Percentiles rank a stretch among this genome's conserved stretches.
These are phyloP conservation scores for Phytopythium kandeliae DNA, from an alignment of 352 stramenopile genomes.

Conservation along the genomic window DNA sequence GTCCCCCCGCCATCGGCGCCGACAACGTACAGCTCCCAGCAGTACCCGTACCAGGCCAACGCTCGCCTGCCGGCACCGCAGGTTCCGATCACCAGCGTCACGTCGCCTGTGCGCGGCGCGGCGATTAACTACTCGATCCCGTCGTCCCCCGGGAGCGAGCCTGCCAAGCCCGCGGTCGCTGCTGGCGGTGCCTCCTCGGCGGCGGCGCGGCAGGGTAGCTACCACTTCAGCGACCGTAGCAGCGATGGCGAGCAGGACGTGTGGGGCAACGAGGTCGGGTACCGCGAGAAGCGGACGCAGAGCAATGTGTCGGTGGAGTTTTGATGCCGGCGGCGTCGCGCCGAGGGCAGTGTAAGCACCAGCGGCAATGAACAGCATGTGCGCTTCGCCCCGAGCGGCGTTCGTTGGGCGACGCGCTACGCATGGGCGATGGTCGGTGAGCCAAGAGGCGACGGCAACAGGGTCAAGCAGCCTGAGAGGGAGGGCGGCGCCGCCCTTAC, in stretches of 20 bases:
- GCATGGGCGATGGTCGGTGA: too few relatives aligned
- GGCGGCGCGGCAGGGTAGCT: conserved; percentile 9
- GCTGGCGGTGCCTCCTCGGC: conserved; percentile 1
- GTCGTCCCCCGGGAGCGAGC: conserved; percentile 34
- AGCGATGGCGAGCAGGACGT: conserved; percentile 26
- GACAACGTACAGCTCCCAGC: conserved; percentile 23
- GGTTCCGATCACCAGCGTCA: conserved; percentile 5
- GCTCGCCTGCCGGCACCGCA: conserved; percentile 4
- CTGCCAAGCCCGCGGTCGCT: conserved; percentile 7
- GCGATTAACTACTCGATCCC: conserved; percentile 43
- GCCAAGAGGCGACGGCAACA: too few relatives aligned
- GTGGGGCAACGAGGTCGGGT: conserved; percentile 32
- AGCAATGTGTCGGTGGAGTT: conserved; percentile 65
- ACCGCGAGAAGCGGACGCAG: conserved; percentile 33
- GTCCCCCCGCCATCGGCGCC: conserved; percentile 14
- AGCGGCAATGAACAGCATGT: too few relatives aligned
- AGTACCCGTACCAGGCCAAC: conserved; percentile 13
- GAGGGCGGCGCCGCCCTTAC: too few relatives aligned
- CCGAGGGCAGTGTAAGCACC: too few relatives aligned
- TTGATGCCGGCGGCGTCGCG: conserved; percentile 14
- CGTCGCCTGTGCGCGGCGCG: conserved; percentile 7
- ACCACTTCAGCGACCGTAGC: conserved; percentile 26
- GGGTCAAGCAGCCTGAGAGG: too few relatives aligned
- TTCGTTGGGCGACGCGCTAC: too few relatives aligned
- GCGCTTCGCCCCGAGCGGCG: too few relatives aligned